Base-by-base conservation (phyloP, 2,329 filamentous ascomycete genomes). In the Fusarium torreyae region DNA sequence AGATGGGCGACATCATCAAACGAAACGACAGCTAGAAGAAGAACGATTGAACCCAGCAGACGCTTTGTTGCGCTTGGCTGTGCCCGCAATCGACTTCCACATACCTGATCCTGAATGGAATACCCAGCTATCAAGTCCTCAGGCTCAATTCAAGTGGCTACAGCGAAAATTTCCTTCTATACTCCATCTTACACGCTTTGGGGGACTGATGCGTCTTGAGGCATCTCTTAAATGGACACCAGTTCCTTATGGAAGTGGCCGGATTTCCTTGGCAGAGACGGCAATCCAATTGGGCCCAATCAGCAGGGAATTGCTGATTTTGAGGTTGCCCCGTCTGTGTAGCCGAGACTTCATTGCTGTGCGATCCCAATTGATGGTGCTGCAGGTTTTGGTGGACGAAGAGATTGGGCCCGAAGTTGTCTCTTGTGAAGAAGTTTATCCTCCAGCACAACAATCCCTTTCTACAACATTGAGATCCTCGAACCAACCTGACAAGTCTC, bases 61-160 rank as follows among this genome's bases (percentile, higher is more conserved):
- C 17, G 70, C 74, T 6, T 57, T 72, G 2, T 60, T 77, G 7
- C 72, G 78, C 26, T 42, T 81, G 20, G 60, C 70, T 3, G 70
- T 78, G 40, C 78, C 78, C 7, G 36, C 57, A 9, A 45, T 79
- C 24, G 63, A 76, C 31, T 79, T 78, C 39, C 61, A 63, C 2
- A 67, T 70, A 22, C 58, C 72, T 15, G 43, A 57, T 7, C 67
- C 74, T 2, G 62, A 66, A 36, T 80, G 78, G 78, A 24, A 18
- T 2, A 7, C 22, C 1, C 31, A 67, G 20, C 15, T 57, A 11
- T 69, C 59, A 31, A 70, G 15, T 5, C 48, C 77, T 6, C 61
- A 66, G n/a, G 26, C 57, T 7, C 78, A 80, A 5, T 70, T 76
- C 15, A 24, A n/a, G 1, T 76, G 72, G 68, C 68, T 81, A 17